Evolutionary conservation across 768 basidiomycete genomes (phyloP).

Genomic region (Phanerochaete carnosa): DNA sequence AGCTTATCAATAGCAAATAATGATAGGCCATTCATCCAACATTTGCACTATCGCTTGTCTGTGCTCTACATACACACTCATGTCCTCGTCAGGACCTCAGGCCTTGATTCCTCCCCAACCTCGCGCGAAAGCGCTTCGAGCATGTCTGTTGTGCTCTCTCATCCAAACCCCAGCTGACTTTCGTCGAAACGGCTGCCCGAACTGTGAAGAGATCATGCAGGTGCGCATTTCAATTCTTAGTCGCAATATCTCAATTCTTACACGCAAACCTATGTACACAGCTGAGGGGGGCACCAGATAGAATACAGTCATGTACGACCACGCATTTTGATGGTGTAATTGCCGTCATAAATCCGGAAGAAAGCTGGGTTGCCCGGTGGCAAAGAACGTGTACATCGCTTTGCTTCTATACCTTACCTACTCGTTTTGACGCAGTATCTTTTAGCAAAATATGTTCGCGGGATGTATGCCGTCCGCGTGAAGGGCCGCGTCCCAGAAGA

Average conservation of each 20-base stretch:
- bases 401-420: slow-evolving; percentile 1
- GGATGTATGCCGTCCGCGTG: slow-evolving; percentile 92
- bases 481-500: slow-evolving; percentile 84
- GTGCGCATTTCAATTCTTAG: slow-evolving; percentile 37
- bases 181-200: slow-evolving; percentile 84
- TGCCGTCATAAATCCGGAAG: slow-evolving; percentile 78
- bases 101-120: slow-evolving; percentile 54
- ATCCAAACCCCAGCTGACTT: slow-evolving; percentile 85
- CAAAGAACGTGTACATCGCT: slow-evolving; percentile 78
- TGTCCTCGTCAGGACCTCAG: slow-evolving; percentile 19
- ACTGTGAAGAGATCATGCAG: slow-evolving; percentile 94
- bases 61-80: slow-evolving; percentile 2
- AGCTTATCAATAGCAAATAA: not conserved
- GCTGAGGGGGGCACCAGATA: slow-evolving; percentile 87
- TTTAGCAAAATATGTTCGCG: slow-evolving; percentile 83
- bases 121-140: slow-evolving; percentile 74
- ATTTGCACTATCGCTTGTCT: not conserved
- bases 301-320: slow-evolving; percentile 84
- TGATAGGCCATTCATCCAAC: not conserved
- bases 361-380: slow-evolving; percentile 96
- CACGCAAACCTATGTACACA: slow-evolving; percentile 26
- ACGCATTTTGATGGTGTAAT: slow-evolving; percentile 92
- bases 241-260: not conserved
- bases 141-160: slow-evolving; percentile 92
- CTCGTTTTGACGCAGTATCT: not conserved